phyloP scores from a whole-genome alignment of 2,329 filamentous ascomycete species.

The Pseudocercospora macadamiae region DNA sequence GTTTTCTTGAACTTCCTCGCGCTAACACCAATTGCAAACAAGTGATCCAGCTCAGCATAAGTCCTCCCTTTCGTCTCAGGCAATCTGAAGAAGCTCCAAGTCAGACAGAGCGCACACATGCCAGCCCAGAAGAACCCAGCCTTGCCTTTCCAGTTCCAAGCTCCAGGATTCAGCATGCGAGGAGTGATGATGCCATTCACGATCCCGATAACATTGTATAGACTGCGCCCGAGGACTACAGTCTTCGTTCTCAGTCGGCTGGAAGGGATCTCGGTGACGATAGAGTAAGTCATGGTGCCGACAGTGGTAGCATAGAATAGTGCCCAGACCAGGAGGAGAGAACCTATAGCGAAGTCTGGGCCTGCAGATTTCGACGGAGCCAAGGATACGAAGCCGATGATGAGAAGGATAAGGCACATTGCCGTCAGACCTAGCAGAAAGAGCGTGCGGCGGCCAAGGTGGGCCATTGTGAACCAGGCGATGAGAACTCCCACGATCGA shows the following conservation, averaged over 20 bases:
- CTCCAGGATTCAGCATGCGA: constrained; percentile 34
- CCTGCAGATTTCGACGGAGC: constrained; percentile 16
- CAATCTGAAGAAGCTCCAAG: constrained; percentile 58
- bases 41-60: constrained; percentile 58
- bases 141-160: constrained; percentile 27
- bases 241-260: constrained; percentile 34
- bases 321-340: constrained; percentile 27
- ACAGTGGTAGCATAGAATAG: constrained; percentile 31
- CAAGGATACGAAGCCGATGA: constrained; percentile 31
- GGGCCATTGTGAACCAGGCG: constrained; percentile 39
- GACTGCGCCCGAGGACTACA: constrained; percentile 31
- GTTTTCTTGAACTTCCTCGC: constrained; percentile 45
- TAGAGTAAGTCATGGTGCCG: constrained; percentile 31
- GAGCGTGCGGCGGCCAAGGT: constrained; percentile 41
- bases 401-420: constrained; percentile 25
- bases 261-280: constrained; percentile 35
- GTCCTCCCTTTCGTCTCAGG: constrained; percentile 60
- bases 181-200: constrained; percentile 20
- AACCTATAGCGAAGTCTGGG: constrained; percentile 29
- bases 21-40: constrained; percentile 55
- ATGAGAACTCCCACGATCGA: constrained; percentile 38
- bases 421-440: constrained; percentile 36
- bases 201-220: constrained; percentile 33
- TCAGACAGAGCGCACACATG: constrained; percentile 49
- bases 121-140: constrained; percentile 45